Evolutionary conservation across 1,284 basidiomycete genomes (phyloP), one percentile per base, ranked within the genome.

Genomic region (Filobasidium uniguttulatum): DNA sequence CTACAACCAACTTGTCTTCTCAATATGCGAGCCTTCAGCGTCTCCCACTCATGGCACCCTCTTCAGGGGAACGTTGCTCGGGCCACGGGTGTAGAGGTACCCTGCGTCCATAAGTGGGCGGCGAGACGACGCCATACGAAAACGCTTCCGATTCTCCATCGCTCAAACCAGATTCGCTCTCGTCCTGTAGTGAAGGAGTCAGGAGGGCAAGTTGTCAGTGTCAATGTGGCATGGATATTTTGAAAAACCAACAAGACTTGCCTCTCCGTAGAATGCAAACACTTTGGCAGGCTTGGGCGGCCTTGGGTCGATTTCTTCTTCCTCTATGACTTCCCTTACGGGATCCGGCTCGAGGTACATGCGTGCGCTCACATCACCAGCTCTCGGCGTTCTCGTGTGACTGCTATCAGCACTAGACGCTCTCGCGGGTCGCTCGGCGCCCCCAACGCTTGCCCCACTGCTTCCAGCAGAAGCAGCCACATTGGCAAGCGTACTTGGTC

Each of bases 161-260:
- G 47, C 62, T 65, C 52, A 57, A 46, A 28, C 63, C 63, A 19
- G 62, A 64, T 59, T 88, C 86, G 50, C 83, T 87, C 65, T 89
- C 86, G 62, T 89, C 86, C 83, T 48, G 82, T 81, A 59, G 28
- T 64, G 68, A 34, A 66, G 67, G 45, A 69, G 67, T 52, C 67
- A 66, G 48, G 70, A 69, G 26, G 64, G 62, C 19, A 45, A 67
- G 61, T 46, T 69, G 68, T 49, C 66, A 66, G 34, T 64, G 63
- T 40, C 64, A 31, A 34, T 2, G 41, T 9, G 8, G 15, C 55
- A 23, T 49, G 54, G 57, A 49, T 61, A 58, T 59, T 62, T 51
- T 55, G 33, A 10, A 19, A 30, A 10, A 44, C 35, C 37, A 22
- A 22, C 28, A 14, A 31, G 9, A 52, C 65, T 54, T 47, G 64